Evolutionary conservation across 2,329 filamentous ascomycete genomes (phyloP), one percentile per base, ranked within the genome.

Genomic region (Aphanocladium album): DNA sequence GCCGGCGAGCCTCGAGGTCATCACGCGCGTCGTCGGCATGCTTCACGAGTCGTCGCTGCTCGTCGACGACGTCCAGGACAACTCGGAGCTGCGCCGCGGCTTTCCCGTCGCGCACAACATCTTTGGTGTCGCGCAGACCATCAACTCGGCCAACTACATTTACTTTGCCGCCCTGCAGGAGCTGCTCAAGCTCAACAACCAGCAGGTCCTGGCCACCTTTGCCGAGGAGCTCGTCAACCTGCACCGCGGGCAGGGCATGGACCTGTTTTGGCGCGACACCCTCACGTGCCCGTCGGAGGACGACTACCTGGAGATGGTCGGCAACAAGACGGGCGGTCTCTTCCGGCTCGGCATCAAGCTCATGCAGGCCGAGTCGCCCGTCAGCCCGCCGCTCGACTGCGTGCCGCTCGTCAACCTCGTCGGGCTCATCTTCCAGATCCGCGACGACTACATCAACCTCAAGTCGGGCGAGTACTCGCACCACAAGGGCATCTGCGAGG

Each of bases 401-500:
- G 84, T 91, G 37, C 88, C 91, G 19, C 85, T 99, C 19, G 90
- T 96, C 69, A 96, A 92, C 74, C 80, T 91, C 35, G 85, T 96
- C 61, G 91, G 91, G 35, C 84, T 95, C 60, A 86, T 95, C 72
- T 96, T 92, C 80, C 91, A 96, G 75, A 95, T 96, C 76, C 85
- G 90, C 67, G 90, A 93, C 78, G 95, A 99, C 81, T 96, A 96
- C 77, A 86, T 92, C 74, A 98, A 98, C 73, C 85, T 99, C 47
- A 84, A 82, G 33, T 84, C 81, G 19, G 78, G 77, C n/a, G 81
- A 87, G 69, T 97, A 97, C 79, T 87, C 87, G 41, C 80, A 89
- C 65, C 93, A 96, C 74, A 98, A 98, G 78, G 95, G 93, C 54
- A 84, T 96, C 67, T 96, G 91, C 74, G 93, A 98, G 78, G 95